These are phyloP conservation scores for Ogataea nakhonphanomensis DNA, from an alignment of 805 yeast genomes.

Conservation along the genomic window DNA sequence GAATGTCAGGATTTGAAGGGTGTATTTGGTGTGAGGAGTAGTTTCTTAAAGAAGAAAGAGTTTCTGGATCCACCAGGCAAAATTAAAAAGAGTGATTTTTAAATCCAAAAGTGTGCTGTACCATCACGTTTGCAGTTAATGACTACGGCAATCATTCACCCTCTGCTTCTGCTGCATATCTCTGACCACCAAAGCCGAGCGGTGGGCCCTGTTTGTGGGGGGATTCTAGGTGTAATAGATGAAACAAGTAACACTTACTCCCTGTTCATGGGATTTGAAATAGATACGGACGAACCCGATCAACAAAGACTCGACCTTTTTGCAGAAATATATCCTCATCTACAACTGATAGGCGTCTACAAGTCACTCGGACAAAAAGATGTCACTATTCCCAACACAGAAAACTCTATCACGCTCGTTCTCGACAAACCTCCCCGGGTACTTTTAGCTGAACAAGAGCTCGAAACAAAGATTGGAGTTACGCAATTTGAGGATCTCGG, in stretches of 20 bases:
- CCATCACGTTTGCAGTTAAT: neutral
- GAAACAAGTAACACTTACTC: conserved; percentile 5
- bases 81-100: too few species aligned
- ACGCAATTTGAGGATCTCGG: conserved; percentile 17
- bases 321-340: conserved; percentile 24
- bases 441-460: neutral
- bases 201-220: conserved; percentile 10
- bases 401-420: neutral
- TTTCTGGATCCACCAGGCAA: neutral
- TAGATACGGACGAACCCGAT: conserved; percentile 9
- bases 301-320: conserved; percentile 14
- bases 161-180: conserved; percentile 14
- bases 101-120: too few species aligned
- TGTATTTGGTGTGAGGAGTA: too few species aligned
- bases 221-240: conserved; percentile 15
- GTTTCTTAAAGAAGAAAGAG: neutral
- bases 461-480: conserved; percentile 12
- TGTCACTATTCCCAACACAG: neutral
- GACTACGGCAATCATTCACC: conserved; percentile 13
- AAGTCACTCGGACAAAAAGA: neutral
- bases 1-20: neutral
- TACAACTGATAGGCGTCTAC: conserved; percentile 27
- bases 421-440: neutral
- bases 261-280: conserved; percentile 14
- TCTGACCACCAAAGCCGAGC: conserved; percentile 12